Evolutionary conservation across 179 eudicot species (phyloP).

Genomic region (Kewa caespitosa): DNA sequence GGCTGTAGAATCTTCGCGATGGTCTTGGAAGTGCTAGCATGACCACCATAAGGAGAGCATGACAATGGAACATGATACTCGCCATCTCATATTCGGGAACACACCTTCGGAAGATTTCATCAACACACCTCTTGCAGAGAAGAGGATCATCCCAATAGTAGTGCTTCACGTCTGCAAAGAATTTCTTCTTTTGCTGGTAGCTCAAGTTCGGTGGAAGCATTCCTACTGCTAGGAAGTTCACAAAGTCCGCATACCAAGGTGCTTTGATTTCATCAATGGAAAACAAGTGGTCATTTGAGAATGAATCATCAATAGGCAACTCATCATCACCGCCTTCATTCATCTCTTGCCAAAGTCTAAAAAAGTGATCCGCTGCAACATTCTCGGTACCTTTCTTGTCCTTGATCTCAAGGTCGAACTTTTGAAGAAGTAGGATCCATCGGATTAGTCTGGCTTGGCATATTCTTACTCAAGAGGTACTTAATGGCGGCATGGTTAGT

Average conservation of each 20-base stretch:
- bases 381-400: background rate
- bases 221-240: background rate
- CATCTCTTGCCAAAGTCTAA: background rate
- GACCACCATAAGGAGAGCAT: too few relatives aligned
- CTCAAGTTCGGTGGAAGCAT: background rate
- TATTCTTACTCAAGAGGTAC: too few relatives aligned
- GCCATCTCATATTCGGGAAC: too few relatives aligned
- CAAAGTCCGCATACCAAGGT: background rate
- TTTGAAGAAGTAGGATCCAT: background rate
- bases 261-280: too few relatives aligned
- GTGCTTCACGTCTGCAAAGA: background rate
- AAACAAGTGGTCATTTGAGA: background rate
- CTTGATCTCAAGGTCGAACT: background rate
- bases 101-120: too few relatives aligned
- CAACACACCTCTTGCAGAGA: too few relatives aligned
- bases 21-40: too few relatives aligned
- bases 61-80: too few relatives aligned
- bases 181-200: background rate
- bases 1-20: too few relatives aligned
- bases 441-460: background rate
- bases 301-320: background rate
- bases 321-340: background rate
- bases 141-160: too few relatives aligned
- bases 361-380: background rate
- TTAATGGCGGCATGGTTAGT: too few relatives aligned